Percentiles rank a stretch among this genome's conserved stretches.
These are phyloP conservation scores for Basidioascus undulatus DNA, from an alignment of 768 basidiomycete species.

Conservation along the genomic window DNA sequence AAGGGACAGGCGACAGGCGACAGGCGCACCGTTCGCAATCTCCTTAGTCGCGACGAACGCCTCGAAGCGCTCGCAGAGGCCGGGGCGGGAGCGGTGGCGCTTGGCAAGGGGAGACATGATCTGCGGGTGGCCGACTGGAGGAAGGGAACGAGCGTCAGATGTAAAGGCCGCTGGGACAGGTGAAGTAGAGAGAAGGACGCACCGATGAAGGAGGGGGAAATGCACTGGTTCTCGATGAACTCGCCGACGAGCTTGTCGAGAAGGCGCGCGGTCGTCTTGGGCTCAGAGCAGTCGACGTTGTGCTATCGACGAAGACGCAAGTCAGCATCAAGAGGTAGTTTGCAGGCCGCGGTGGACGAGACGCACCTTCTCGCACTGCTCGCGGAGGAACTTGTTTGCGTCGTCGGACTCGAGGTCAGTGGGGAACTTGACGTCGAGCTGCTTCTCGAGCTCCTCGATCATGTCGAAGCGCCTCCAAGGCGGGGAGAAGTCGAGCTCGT, in stretches of 20 bases:
- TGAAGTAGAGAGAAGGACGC: constrained; percentile 10
- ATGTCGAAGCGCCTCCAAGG: constrained; percentile 99
- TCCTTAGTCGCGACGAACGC: constrained; percentile 96
- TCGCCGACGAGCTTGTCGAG: constrained; percentile 99
- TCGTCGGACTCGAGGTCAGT: constrained; percentile 67
- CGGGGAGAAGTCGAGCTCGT: constrained; percentile 62
- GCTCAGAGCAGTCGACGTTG: constrained; percentile 88
- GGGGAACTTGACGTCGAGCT: constrained; percentile 76
- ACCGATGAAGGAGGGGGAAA: constrained; percentile 91
- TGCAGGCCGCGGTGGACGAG: neutral
- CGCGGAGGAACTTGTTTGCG: constrained; percentile 68
- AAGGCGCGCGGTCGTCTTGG: constrained; percentile 77
- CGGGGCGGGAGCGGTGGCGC: constrained; percentile 88
- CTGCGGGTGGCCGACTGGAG: constrained; percentile 78
- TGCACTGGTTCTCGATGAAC: constrained; percentile 87
- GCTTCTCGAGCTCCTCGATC: constrained; percentile 87
- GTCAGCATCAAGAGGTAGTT: neutral
- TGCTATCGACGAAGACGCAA: constrained; percentile 27
- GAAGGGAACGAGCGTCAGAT: neutral
- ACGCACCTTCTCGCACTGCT: constrained; percentile 55
- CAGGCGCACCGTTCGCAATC: constrained; percentile 30
- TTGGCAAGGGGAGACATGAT: constrained; percentile 99
- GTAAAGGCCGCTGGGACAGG: neutral
- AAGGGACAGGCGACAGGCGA: neutral
- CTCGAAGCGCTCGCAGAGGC: constrained; percentile 95